Conservation (phyloP, 139 green algal genomes). For the Axilococcus clingmanii region DNA sequence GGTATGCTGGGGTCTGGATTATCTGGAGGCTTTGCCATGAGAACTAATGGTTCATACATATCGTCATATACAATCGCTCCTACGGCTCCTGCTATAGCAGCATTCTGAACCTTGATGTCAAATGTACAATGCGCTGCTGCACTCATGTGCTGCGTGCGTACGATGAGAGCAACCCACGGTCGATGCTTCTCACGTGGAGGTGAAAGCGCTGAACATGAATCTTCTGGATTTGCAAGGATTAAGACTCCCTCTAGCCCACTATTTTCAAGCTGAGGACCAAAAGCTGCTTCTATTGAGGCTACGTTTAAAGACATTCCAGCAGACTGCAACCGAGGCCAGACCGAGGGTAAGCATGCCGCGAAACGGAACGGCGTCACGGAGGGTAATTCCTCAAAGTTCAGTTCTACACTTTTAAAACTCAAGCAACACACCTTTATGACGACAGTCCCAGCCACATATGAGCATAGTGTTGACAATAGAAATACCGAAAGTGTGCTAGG, state of each 20-base stretch:
- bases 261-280: slow-evolving; percentile 45
- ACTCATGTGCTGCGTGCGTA: slow-evolving; percentile 33
- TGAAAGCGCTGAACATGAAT: slow-evolving; percentile 43
- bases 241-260: slow-evolving; percentile 38
- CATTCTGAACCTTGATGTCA: slow-evolving; percentile 66
- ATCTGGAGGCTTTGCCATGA: slow-evolving; percentile 59
- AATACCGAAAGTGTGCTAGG: too few relatives aligned
- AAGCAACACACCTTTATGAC: too few relatives aligned
- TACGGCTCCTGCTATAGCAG: slow-evolving; percentile 50
- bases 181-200: slow-evolving; percentile 9
- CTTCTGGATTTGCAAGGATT: slow-evolving; percentile 51
- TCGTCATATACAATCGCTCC: slow-evolving; percentile 75
- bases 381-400: too few relatives aligned
- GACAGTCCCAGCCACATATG: too few relatives aligned
- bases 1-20: slow-evolving; percentile 60
- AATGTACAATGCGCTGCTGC: slow-evolving; percentile 60
- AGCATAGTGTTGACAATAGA: too few relatives aligned
- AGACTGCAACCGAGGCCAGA: not conserved
- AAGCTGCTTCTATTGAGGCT: too few relatives aligned
- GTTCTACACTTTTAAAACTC: too few relatives aligned
- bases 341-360: not conserved
- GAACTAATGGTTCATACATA: slow-evolving; percentile 53
- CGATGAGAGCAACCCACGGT: slow-evolving; percentile 61
- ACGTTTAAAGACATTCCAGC: too few relatives aligned
- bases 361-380: too few relatives aligned